A percentile compares a stretch with the other conserved stretches of the same genome.
phyloP scores from a whole-genome alignment of 495 filamentous ascomycete species.

The Chaetomium tenue region DNA sequence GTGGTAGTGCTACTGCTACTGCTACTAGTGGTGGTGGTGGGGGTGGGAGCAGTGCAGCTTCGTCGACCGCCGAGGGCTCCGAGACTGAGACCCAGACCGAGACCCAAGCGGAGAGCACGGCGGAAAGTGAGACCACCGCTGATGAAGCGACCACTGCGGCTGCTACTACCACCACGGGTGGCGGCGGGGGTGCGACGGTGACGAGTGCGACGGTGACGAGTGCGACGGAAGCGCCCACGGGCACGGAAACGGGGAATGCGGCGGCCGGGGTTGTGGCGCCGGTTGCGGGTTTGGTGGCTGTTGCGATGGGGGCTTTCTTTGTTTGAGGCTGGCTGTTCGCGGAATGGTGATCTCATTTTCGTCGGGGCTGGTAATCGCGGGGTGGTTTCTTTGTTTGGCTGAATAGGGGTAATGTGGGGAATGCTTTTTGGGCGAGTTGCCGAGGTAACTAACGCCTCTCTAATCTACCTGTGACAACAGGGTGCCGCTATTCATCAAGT shows the following conservation, averaged over 20 bases:
- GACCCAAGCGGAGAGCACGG: neutral
- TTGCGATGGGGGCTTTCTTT: slow-evolving; percentile 20
- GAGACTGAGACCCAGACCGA: neutral
- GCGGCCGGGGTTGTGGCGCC: slow-evolving; percentile 7
- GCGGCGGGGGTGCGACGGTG: neutral
- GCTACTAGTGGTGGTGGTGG: neutral
- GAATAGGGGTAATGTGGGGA: slow-evolving; percentile 2
- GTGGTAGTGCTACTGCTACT: no score
- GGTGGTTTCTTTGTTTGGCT: neutral
- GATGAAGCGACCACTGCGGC: no score
- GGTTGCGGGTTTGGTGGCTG: slow-evolving; percentile 24
- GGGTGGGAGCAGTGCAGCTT: neutral
- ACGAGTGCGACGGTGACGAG: neutral
- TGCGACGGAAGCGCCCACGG: neutral
- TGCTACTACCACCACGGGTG: neutral
- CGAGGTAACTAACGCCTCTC: neutral
- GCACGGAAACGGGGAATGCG: slow-evolving; percentile 11
- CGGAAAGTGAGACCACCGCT: neutral
- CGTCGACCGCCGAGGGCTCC: neutral
- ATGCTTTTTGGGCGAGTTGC: neutral
- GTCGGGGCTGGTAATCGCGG: neutral
- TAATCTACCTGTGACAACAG: neutral
- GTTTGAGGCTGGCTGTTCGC: slow-evolving; percentile 14
- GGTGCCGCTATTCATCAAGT: no score
- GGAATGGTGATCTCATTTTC: neutral